These are phyloP conservation scores for Candida rishiriensis DNA, from an alignment of 805 yeast species.

Conservation along the genomic window DNA sequence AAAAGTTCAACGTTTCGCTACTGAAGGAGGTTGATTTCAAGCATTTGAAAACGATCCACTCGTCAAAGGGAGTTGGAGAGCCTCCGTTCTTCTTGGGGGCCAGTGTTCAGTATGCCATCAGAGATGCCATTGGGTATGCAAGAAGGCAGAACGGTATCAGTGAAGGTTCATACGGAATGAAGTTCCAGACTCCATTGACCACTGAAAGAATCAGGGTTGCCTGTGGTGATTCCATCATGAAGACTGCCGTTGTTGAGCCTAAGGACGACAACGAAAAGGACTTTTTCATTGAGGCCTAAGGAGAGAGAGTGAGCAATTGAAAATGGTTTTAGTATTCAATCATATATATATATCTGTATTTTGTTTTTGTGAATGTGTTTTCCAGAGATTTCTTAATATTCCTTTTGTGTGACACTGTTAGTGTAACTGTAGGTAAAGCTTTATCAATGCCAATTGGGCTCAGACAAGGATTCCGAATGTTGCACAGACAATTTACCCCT, in stretches of 20 bases:
- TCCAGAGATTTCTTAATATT: no score
- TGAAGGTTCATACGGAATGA: constrained; percentile 19
- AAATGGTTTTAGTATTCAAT: neutral
- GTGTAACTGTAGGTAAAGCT: no score
- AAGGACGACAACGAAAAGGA: constrained; percentile 29
- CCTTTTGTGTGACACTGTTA: no score
- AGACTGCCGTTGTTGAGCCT: constrained; percentile 29
- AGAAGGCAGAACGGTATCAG: constrained; percentile 28
- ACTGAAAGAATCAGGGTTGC: constrained; percentile 38
- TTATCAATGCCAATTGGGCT: no score
- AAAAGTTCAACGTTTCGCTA: constrained; percentile 38
- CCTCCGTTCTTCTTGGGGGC: constrained; percentile 46
- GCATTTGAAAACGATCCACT: constrained; percentile 40
- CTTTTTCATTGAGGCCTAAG: constrained; percentile 32
- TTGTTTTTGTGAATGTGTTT: no score
- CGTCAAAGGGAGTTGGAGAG: constrained; percentile 46
- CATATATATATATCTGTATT: no score
- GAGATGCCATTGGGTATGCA: constrained; percentile 38
- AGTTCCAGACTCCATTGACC: constrained; percentile 37
- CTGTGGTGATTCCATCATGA: constrained; percentile 34
- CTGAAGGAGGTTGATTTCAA: constrained; percentile 36
- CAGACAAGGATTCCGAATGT: no score
- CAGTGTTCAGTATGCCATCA: constrained; percentile 39
- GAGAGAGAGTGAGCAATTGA: neutral
- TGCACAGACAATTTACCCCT: no score